A percentile compares a stretch with the other conserved stretches of the same genome.
phyloP scores from a whole-genome alignment of 805 yeast species.

The Kazachstania africana region DNA sequence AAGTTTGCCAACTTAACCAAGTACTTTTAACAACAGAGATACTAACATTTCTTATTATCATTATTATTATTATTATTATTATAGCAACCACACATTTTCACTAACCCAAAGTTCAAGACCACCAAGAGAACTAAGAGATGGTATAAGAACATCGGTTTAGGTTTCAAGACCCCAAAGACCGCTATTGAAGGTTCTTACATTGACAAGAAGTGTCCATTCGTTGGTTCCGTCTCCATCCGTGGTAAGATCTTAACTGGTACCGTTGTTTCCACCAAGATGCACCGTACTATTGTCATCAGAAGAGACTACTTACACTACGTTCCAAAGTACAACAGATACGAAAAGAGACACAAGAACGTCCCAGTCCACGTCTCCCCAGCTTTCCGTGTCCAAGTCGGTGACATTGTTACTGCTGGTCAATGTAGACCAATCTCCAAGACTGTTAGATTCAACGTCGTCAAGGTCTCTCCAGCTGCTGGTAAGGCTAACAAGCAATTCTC shows the following conservation, averaged over 20 bases:
- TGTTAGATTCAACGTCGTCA: constrained; percentile 98
- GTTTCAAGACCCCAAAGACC: constrained; percentile 99
- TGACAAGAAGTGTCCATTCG: constrained; percentile 99
- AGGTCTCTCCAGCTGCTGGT: constrained; percentile 82
- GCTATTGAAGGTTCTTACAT: constrained; percentile 98
- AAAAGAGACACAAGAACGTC: constrained; percentile 99
- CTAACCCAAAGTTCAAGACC: constrained; percentile 99
- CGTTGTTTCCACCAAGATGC: constrained; percentile 99
- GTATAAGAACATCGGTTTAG: constrained; percentile 99
- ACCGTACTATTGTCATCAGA: constrained; percentile 99
- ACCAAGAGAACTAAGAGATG: constrained; percentile 99
- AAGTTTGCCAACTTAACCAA: too few relatives aligned
- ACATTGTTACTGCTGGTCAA: constrained; percentile 98
- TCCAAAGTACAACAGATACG: constrained; percentile 99
- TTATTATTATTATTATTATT: too few relatives aligned
- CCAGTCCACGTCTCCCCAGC: constrained; percentile 99
- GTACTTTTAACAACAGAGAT: too few relatives aligned
- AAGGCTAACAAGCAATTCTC: constrained; percentile 83
- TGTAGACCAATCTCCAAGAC: constrained; percentile 99
- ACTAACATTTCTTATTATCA: too few relatives aligned
- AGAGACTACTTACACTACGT: constrained; percentile 99
- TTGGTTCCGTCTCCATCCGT: constrained; percentile 94
- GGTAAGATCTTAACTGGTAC: constrained; percentile 99
- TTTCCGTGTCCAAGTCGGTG: constrained; percentile 99
- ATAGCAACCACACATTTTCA: constrained; percentile 99